Evolutionary conservation across 164 flowering plant species (phyloP).

Genomic region (Platanus orientalis): DNA sequence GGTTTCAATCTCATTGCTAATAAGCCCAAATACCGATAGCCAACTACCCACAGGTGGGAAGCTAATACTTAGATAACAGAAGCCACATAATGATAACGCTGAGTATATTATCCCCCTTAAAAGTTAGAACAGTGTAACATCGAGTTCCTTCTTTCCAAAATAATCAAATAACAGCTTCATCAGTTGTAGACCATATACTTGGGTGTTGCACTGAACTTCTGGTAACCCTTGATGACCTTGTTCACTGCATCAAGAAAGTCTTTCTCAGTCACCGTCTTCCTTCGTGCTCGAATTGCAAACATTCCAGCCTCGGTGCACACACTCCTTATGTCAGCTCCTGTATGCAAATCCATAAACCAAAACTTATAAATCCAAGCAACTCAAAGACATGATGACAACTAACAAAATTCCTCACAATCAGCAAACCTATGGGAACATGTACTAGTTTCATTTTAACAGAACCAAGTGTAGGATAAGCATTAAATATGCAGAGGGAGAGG

Average conservation of each 20-base stretch:
- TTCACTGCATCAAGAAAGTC: constrained; percentile 97
- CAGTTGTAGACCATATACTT: constrained; percentile 96
- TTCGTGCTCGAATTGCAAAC: constrained; percentile 89
- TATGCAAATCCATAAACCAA: background rate
- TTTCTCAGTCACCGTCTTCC: constrained; percentile 95
- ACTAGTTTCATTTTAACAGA: too few relatives aligned
- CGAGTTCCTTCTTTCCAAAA: too few relatives aligned
- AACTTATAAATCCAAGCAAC: background rate
- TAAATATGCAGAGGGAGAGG: too few relatives aligned
- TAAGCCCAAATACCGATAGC: too few relatives aligned
- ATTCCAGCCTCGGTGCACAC: constrained; percentile 99
- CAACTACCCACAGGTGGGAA: too few relatives aligned
- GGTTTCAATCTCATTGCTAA: too few relatives aligned
- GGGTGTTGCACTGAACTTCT: constrained; percentile 96
- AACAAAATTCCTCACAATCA: too few relatives aligned
- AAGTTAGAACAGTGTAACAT: too few relatives aligned
- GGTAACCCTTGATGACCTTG: constrained; percentile 96
- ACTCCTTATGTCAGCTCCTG: constrained; percentile 97
- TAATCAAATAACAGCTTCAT: constrained; percentile 10
- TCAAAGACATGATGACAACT: background rate
- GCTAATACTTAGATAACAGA: too few relatives aligned
- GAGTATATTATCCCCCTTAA: too few relatives aligned
- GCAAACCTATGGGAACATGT: background rate
- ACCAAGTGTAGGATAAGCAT: too few relatives aligned
- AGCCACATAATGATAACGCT: too few relatives aligned